Conservation (phyloP, 805 yeast genomes). For the Tetrapisispora arboricola region DNA sequence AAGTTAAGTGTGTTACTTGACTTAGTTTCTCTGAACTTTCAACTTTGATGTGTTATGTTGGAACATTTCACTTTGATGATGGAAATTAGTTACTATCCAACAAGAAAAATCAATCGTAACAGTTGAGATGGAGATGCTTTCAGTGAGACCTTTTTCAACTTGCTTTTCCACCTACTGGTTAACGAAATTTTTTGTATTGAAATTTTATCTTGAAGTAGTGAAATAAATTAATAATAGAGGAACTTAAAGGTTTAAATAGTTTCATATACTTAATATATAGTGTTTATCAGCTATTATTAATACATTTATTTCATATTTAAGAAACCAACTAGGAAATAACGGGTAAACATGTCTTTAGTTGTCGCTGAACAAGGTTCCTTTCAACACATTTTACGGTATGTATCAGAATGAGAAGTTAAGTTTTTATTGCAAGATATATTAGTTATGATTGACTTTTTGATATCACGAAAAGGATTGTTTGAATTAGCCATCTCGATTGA, state of each 20-base stretch:
- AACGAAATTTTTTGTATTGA: background rate
- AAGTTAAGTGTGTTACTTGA: too few relatives aligned
- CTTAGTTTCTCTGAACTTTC: too few relatives aligned
- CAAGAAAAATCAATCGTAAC: too few relatives aligned
- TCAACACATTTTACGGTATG: slow-evolving; percentile 99
- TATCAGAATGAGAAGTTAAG: slow-evolving; percentile 21
- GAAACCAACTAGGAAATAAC: slow-evolving; percentile 8
- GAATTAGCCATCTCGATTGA: too few relatives aligned
- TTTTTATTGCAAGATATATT: too few relatives aligned
- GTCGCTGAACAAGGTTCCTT: slow-evolving; percentile 98
- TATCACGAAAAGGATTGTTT: too few relatives aligned
- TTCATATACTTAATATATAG: slow-evolving; percentile 2
- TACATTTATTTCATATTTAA: background rate
- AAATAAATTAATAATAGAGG: background rate
- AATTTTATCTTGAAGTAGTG: background rate
- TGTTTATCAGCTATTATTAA: background rate
- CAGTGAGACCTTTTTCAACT: too few relatives aligned
- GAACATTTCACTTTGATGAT: too few relatives aligned
- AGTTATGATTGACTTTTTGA: background rate
- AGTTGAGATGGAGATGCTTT: too few relatives aligned
- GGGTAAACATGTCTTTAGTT: slow-evolving; percentile 80
- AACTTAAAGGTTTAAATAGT: background rate
- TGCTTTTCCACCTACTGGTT: background rate
- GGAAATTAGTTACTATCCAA: too few relatives aligned
- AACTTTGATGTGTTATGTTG: too few relatives aligned